These are phyloP conservation scores for Xylaria digitata DNA, from an alignment of 2,329 filamentous ascomycete species.

Conservation along the genomic window DNA sequence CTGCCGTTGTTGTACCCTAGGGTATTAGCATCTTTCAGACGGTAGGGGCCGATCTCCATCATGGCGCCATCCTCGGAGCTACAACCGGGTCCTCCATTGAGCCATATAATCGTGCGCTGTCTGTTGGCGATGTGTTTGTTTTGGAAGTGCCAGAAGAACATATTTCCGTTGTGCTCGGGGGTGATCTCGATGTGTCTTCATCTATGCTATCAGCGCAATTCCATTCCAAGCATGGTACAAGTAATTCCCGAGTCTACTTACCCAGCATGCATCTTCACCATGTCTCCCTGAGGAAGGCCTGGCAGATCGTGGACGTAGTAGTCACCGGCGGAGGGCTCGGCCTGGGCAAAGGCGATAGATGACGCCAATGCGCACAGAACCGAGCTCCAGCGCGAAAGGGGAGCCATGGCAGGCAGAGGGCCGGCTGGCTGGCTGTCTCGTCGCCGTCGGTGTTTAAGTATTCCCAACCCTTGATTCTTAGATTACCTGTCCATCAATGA, in stretches of 20 bases:
- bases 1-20: conserved; percentile 90
- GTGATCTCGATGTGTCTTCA: conserved; percentile 90
- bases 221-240: background rate
- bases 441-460: conserved; percentile 16
- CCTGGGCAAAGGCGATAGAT: conserved; percentile 51
- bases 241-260: conserved; percentile 61
- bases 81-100: conserved; percentile 96
- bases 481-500: conserved; percentile 33
- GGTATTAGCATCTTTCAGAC: conserved; percentile 78
- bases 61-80: conserved; percentile 96
- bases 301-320: conserved; percentile 91
- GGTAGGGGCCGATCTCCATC: conserved; percentile 96
- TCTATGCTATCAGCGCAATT: conserved; percentile 30
- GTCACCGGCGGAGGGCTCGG: conserved; percentile 74
- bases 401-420: conserved; percentile 45
- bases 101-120: conserved; percentile 92
- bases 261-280: conserved; percentile 98
- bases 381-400: conserved; percentile 46
- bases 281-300: conserved; percentile 80
- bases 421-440: conserved; percentile 18
- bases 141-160: conserved; percentile 99
- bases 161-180: conserved; percentile 85
- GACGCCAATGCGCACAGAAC: conserved; percentile 58
- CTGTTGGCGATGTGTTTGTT: conserved; percentile 94
- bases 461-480: conserved; percentile 13